Conservation (phyloP, 129 eudicot species). For the Cynara cardunculus region DNA sequence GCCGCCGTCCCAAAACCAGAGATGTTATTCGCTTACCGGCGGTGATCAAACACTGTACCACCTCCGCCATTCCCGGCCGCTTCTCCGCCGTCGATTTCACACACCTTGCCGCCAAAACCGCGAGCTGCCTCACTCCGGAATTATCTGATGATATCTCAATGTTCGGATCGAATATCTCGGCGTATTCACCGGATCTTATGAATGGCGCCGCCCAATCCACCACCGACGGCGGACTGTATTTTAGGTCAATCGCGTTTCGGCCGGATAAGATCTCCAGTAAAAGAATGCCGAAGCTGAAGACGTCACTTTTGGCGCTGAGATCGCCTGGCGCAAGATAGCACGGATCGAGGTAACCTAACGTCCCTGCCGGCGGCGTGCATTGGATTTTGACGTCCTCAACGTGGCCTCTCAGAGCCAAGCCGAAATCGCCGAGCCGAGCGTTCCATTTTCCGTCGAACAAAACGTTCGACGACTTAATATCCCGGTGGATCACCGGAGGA, state of each 20-base stretch:
- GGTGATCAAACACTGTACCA: conserved; percentile 38
- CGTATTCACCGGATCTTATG: conserved; percentile 51
- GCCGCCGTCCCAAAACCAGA: conserved; percentile 41
- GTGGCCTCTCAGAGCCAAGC: conserved; percentile 77
- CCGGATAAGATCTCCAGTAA: conserved; percentile 80
- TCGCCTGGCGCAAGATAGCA: conserved; percentile 85
- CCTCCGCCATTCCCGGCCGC: conserved; percentile 82
- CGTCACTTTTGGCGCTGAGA: conserved; percentile 73
- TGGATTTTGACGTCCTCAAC: conserved; percentile 74
- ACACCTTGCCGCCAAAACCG: conserved; percentile 67
- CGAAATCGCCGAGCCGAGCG: conserved; percentile 81
- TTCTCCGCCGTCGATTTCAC: conserved; percentile 59
- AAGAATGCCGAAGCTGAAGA: conserved; percentile 78
- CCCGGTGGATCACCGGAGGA: conserved; percentile 94
- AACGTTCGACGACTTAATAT: conserved; percentile 82
- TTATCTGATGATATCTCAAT: conserved; percentile 40
- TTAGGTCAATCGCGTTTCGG: conserved; percentile 75
- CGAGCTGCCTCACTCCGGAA: conserved; percentile 48
- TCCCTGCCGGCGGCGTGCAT: conserved; percentile 95
- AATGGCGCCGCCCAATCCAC: conserved; percentile 84
- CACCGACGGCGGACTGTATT: conserved; percentile 79
- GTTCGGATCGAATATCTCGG: conserved; percentile 57
- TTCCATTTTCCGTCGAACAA: conserved; percentile 54
- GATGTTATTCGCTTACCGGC: conserved; percentile 30
- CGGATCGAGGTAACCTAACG: conserved; percentile 90